Percentiles rank a stretch among this genome's conserved stretches.
These are phyloP conservation scores for Meyerozyma elateridarum DNA, from an alignment of 1,139 yeast genomes.

Conservation along the genomic window DNA sequence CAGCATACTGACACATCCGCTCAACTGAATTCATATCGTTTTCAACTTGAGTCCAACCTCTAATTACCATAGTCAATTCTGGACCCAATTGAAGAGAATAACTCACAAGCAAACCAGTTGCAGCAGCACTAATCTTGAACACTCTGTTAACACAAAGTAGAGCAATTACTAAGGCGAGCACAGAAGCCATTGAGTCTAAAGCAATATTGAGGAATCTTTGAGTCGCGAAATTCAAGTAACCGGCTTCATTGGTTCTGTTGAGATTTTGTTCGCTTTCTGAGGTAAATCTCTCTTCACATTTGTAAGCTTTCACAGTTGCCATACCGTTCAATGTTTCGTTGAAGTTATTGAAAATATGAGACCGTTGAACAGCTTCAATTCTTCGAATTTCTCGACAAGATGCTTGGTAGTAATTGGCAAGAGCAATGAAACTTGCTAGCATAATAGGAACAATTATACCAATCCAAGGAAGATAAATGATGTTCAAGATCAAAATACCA, in stretches of 20 bases:
- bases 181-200: conserved; percentile 35
- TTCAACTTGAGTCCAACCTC: conserved; percentile 14
- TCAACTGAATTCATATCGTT: conserved; percentile 16
- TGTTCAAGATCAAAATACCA: conserved; percentile 14
- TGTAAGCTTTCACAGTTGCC: conserved; percentile 64
- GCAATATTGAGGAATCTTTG: conserved; percentile 79
- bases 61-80: conserved; percentile 12
- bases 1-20: conserved; percentile 14
- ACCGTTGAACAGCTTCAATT: conserved; percentile 71
- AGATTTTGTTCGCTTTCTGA: conserved; percentile 44
- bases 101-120: conserved; percentile 14
- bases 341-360: conserved; percentile 72
- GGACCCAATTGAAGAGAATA: conserved; percentile 14
- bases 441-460: conserved; percentile 44
- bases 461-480: conserved; percentile 15
- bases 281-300: conserved; percentile 45
- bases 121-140: conserved; percentile 13
- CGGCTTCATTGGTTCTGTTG: conserved; percentile 69
- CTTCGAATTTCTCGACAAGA: conserved; percentile 77
- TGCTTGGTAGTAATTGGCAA: conserved; percentile 57
- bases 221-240: conserved; percentile 57
- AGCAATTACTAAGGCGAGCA: conserved; percentile 10
- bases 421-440: conserved; percentile 27
- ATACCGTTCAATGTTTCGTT: conserved; percentile 72
- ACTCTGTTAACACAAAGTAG: conserved; percentile 14